Evolutionary conservation across 306 rosid genomes (phyloP).

Genomic region (Macrotyloma uniflorum): DNA sequence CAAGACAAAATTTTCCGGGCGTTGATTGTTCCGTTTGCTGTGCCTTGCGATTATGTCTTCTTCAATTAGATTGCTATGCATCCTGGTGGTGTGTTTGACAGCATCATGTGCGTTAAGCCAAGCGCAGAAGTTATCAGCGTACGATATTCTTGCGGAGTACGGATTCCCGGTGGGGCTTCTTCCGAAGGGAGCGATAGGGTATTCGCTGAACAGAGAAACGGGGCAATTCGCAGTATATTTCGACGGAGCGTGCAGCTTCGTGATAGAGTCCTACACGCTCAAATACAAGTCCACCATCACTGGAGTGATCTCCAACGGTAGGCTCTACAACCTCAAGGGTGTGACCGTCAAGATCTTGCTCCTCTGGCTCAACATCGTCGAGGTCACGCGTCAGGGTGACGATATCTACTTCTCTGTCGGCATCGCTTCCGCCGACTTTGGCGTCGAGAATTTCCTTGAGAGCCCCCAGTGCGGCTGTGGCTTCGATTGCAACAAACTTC

Average conservation of each 20-base stretch:
- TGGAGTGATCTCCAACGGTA: conserved; percentile 52
- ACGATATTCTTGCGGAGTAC: conserved; percentile 56
- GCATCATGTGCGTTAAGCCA: neutral
- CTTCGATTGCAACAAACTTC: conserved; percentile 22
- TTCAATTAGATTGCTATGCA: conserved; percentile 15
- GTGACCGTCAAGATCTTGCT: conserved; percentile 55
- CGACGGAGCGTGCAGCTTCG: conserved; percentile 43
- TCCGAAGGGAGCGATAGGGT: conserved; percentile 61
- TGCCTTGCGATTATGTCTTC: neutral
- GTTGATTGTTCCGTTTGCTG: neutral
- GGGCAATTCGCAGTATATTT: conserved; percentile 52
- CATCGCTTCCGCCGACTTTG: conserved; percentile 39
- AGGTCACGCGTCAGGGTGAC: conserved; percentile 41
- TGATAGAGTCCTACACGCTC: conserved; percentile 45
- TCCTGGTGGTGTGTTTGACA: neutral
- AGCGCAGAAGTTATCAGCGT: conserved; percentile 42
- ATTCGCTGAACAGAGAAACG: conserved; percentile 47
- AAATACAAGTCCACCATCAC: conserved; percentile 50
- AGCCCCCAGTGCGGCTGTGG: conserved; percentile 53
- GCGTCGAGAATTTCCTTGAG: conserved; percentile 23
- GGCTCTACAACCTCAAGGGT: conserved; percentile 52
- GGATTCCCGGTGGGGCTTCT: conserved; percentile 67
- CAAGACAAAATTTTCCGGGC: neutral
- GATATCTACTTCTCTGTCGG: conserved; percentile 55
- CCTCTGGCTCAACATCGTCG: conserved; percentile 62